Evolutionary conservation across 192 early-diverging fungal genomes (phyloP).

Genomic region (Podila clonocystis): DNA sequence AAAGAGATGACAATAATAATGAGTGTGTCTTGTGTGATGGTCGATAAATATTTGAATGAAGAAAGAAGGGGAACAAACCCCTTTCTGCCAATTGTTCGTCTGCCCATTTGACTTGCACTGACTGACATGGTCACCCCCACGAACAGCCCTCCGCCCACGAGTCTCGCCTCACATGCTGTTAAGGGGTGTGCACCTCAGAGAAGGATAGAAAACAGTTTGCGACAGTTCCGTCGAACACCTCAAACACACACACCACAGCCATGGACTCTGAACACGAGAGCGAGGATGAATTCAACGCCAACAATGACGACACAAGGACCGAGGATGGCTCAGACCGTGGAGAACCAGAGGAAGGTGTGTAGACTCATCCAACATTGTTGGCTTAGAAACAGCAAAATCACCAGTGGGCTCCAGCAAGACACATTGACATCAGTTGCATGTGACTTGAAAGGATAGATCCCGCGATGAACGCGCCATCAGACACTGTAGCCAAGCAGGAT

Average conservation of each 20-base stretch:
- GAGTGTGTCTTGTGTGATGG: conserved; percentile 40
- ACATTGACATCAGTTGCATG: too few species aligned
- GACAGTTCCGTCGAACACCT: not conserved
- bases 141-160: not conserved
- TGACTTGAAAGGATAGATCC: not conserved
- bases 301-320: conserved; percentile 36
- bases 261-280: conserved; percentile 54
- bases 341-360: conserved; percentile 33
- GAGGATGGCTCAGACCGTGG: conserved; percentile 45
- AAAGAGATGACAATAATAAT: not conserved
- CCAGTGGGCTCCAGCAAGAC: not conserved
- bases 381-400: not conserved
- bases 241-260: conserved; percentile 17
- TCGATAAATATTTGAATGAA: not conserved
- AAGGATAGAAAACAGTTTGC: not conserved
- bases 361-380: too few species aligned
- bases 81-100: too few species aligned
- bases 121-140: too few species aligned
- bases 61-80: too few species aligned
- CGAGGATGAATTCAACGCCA: conserved; percentile 46
- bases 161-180: not conserved
- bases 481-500: conserved; percentile 5
- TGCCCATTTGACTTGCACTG: too few species aligned
- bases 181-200: too few species aligned
- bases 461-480: not conserved